A percentile compares a stretch with the other conserved stretches of the same genome.
phyloP scores from a whole-genome alignment of 352 stramenopile species.

The Albugo laibachii region DNA sequence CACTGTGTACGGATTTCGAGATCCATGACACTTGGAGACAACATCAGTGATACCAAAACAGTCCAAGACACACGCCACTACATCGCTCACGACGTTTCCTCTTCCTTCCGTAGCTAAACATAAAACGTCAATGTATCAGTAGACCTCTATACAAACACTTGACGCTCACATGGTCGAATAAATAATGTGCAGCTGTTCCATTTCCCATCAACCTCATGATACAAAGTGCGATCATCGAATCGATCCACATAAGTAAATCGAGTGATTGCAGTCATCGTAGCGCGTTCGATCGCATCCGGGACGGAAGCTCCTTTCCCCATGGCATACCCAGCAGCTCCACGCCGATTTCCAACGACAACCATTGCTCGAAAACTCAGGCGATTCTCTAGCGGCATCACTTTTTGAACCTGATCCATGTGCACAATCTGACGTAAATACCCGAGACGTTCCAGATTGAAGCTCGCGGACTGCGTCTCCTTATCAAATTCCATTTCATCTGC shows the following conservation, averaged over 20 bases:
- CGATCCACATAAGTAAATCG: constrained; percentile 91
- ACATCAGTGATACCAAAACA: constrained; percentile 88
- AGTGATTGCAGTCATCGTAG: constrained; percentile 79
- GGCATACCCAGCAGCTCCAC: constrained; percentile 84
- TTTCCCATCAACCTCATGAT: constrained; percentile 83
- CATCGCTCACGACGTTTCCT: constrained; percentile 60
- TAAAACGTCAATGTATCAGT: not conserved
- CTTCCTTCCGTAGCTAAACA: constrained; percentile 27
- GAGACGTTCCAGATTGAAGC: constrained; percentile 44
- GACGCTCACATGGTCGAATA: constrained; percentile 32
- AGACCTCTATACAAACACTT: not conserved
- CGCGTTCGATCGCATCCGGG: constrained; percentile 76
- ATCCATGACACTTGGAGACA: constrained; percentile 83
- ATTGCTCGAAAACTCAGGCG: constrained; percentile 87
- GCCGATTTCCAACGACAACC: constrained; percentile 86
- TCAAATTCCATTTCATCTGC: constrained; percentile 48
- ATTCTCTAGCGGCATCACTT: constrained; percentile 77
- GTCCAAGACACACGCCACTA: constrained; percentile 58
- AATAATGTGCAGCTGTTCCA: constrained; percentile 91
- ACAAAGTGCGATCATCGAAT: constrained; percentile 82
- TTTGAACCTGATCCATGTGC: constrained; percentile 70
- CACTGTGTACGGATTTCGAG: constrained; percentile 89
- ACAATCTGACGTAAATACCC: constrained; percentile 62
- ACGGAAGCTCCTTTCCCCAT: constrained; percentile 81
- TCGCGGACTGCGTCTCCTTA: constrained; percentile 30